Percentiles rank a stretch among this genome's conserved stretches.
Evolutionary conservation across 2,329 filamentous ascomycete genomes (phyloP).

Genomic region (Escovopsis weberi): DNA sequence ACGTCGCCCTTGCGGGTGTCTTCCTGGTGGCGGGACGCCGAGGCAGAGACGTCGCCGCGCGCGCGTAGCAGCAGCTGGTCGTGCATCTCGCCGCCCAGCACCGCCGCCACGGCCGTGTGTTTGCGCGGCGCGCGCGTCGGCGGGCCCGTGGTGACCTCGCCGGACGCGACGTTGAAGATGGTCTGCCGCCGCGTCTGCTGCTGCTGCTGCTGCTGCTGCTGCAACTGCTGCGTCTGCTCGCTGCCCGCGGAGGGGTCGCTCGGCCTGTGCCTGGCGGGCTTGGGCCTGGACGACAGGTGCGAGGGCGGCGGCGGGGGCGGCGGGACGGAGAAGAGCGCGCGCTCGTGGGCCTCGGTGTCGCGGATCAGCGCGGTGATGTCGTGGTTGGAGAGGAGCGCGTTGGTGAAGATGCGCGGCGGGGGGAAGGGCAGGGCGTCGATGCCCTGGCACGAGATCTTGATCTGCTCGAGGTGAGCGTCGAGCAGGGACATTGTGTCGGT

Average conservation of each 20-base stretch:
- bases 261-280: no score
- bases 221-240: neutral
- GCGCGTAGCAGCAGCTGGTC: slow-evolving; percentile 56
- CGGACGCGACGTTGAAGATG: slow-evolving; percentile 50
- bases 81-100: slow-evolving; percentile 77
- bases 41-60: slow-evolving; percentile 41
- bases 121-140: slow-evolving; percentile 40
- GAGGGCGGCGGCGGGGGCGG: slow-evolving; percentile 44
- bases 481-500: slow-evolving; percentile 48
- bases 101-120: slow-evolving; percentile 77
- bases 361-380: slow-evolving; percentile 92
- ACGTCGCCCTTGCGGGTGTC: slow-evolving; percentile 48
- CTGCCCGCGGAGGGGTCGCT: slow-evolving; percentile 15
- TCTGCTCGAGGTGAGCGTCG: slow-evolving; percentile 60
- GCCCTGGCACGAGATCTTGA: slow-evolving; percentile 58
- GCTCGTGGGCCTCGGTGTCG: slow-evolving; percentile 88
- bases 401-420: slow-evolving; percentile 86
- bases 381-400: slow-evolving; percentile 71
- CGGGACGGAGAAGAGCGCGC: slow-evolving; percentile 85
- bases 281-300: slow-evolving; percentile 18
- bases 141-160: slow-evolving; percentile 44
- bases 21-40: slow-evolving; percentile 29
- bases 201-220: no score
- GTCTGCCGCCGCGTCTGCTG: slow-evolving; percentile 37
- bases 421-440: slow-evolving; percentile 71